Percentiles rank a stretch among this genome's conserved stretches.
phyloP scores from a whole-genome alignment of 2,329 filamentous ascomycete species.

The Calycina herbarum region DNA sequence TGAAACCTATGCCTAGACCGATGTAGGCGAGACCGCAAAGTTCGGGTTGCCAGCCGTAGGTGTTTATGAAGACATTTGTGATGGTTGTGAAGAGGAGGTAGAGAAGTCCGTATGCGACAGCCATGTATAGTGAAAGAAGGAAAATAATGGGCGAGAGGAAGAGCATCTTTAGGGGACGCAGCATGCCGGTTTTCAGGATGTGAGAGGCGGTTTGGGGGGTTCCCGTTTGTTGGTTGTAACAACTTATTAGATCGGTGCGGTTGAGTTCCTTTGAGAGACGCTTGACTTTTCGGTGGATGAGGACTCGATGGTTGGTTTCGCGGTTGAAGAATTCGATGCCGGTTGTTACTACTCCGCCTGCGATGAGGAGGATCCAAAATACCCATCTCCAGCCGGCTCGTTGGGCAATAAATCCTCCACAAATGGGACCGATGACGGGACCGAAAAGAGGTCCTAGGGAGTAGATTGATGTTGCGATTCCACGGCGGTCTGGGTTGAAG shows the following conservation, averaged over 20 bases:
- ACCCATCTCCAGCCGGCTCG: conserved; percentile 51
- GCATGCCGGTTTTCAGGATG: conserved; percentile 45
- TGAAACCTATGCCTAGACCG: conserved; percentile 45
- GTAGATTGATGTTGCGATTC: conserved; percentile 36
- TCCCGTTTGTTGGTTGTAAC: conserved; percentile 42
- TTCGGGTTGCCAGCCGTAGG: conserved; percentile 45
- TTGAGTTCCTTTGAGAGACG: conserved; percentile 47
- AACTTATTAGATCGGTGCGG: conserved; percentile 45
- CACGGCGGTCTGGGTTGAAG: conserved; percentile 36
- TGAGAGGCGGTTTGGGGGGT: conserved; percentile 24
- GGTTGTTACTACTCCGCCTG: conserved; percentile 37
- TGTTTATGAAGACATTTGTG: conserved; percentile 48
- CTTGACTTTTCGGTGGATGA: conserved; percentile 50
- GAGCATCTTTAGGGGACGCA: conserved; percentile 50
- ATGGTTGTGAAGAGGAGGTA: conserved; percentile 56
- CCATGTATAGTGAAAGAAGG: conserved; percentile 51
- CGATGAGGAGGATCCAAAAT: conserved; percentile 50
- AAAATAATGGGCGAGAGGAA: conserved; percentile 41
- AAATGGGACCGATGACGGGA: conserved; percentile 36
- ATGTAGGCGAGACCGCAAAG: conserved; percentile 47
- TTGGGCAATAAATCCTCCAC: conserved; percentile 41
- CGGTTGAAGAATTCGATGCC: conserved; percentile 44
- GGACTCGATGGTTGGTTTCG: conserved; percentile 51
- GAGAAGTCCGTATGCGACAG: conserved; percentile 52
- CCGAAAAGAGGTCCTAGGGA: conserved; percentile 33